A percentile compares a stretch with the other conserved stretches of the same genome.
Conservation (phyloP, 148 eudicot species). For the Cornus suecica region DNA sequence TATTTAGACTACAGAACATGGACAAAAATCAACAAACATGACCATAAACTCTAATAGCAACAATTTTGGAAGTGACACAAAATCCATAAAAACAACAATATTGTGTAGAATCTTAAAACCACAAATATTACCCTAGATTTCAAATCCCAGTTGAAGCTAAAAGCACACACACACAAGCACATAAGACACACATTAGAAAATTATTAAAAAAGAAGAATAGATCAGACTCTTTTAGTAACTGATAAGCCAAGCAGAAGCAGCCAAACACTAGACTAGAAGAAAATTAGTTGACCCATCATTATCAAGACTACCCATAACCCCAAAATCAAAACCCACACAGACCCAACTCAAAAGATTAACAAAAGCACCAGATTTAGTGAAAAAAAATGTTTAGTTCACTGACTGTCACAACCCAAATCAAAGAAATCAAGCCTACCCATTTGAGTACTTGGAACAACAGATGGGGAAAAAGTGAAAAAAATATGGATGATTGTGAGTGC, state of each 20-base stretch:
- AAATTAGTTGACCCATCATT: background rate
- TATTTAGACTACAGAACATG: background rate
- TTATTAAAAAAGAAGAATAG: no score
- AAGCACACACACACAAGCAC: background rate
- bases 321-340: background rate
- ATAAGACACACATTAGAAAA: background rate
- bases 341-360: background rate
- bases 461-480: no score
- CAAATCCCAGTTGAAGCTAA: background rate
- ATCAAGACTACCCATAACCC: background rate
- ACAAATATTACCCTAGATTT: background rate
- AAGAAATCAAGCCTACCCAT: background rate
- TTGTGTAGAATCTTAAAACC: background rate
- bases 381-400: no score
- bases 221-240: no score
- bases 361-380: slow-evolving; percentile 5
- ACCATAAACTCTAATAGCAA: no score
- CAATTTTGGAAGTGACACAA: no score
- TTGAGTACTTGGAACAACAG: background rate
- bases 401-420: background rate
- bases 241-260: background rate
- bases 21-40: background rate
- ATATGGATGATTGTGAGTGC: background rate
- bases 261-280: background rate
- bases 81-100: background rate